A percentile compares a stretch with the other conserved stretches of the same genome.
Conservation (phyloP, 345 rosid genomes). For the Excoecaria agallocha region DNA sequence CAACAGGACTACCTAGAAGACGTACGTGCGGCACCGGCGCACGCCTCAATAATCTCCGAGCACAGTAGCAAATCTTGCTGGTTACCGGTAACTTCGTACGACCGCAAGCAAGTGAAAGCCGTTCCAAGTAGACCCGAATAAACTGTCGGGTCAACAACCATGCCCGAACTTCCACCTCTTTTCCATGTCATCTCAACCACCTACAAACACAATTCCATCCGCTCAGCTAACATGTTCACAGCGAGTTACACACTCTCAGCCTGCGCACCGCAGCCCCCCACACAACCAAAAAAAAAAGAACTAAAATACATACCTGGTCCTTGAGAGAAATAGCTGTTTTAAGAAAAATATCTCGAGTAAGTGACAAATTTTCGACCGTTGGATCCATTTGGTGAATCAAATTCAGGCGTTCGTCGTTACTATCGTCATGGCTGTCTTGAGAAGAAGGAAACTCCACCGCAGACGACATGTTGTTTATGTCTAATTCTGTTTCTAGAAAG, state of each 20-base stretch:
- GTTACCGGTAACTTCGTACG: conserved; percentile 63
- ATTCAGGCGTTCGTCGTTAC: conserved; percentile 29
- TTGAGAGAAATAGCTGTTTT: conserved; percentile 69
- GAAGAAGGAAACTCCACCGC: conserved; percentile 35
- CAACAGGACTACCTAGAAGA: conserved; percentile 48
- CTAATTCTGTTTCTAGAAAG: neutral
- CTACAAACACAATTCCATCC: conserved; percentile 24
- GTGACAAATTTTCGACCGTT: conserved; percentile 27
- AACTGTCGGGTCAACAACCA: conserved; percentile 55
- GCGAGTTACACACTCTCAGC: neutral
- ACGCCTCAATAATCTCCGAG: conserved; percentile 62
- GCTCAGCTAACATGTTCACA: neutral
- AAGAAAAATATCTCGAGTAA: conserved; percentile 47
- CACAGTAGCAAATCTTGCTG: conserved; percentile 52
- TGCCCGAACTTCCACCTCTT: conserved; percentile 19
- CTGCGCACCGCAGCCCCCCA: neutral
- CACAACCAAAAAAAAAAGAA: neutral
- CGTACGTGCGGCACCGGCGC: conserved; percentile 43
- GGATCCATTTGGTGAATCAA: conserved; percentile 38
- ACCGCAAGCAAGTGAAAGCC: conserved; percentile 71
- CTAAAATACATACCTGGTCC: conserved; percentile 43
- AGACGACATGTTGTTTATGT: conserved; percentile 28
- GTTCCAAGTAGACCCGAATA: conserved; percentile 77
- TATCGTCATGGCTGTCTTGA: conserved; percentile 30
- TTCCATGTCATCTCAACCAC: conserved; percentile 69